Evolutionary conservation across 805 yeast species (phyloP).

Genomic region (Sugiyamaella qingdaonensis): DNA sequence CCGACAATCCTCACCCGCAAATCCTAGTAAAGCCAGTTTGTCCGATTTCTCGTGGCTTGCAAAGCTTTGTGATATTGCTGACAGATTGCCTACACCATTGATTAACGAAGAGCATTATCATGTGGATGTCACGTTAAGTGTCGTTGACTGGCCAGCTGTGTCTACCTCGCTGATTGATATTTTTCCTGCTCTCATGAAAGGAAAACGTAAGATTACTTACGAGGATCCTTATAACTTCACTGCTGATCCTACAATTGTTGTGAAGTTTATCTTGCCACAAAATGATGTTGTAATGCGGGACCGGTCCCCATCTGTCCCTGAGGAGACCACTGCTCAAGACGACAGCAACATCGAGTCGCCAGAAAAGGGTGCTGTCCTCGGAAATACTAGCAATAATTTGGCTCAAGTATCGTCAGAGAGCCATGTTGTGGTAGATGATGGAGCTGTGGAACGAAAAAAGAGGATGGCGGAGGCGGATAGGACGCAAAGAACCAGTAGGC

Average conservation of each 20-base stretch:
- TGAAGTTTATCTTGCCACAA: conserved; percentile 17
- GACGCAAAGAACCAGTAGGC: conserved; percentile 15
- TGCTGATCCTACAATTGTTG: conserved; percentile 11
- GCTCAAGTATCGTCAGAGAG: not conserved
- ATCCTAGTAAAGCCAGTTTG: not conserved
- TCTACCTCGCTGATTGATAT: conserved; percentile 16
- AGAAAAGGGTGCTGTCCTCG: not conserved
- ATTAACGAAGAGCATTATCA: conserved; percentile 4
- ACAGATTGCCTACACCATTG: conserved; percentile 7
- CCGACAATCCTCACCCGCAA: not conserved
- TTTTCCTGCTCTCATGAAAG: conserved; percentile 9
- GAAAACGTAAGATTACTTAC: conserved; percentile 11
- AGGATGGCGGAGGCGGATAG: not conserved
- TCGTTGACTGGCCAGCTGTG: conserved; percentile 21
- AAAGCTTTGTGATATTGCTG: conserved; percentile 5
- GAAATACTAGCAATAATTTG: not conserved
- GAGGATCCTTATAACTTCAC: conserved; percentile 21
- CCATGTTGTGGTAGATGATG: not conserved
- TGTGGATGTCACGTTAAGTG: conserved; percentile 15
- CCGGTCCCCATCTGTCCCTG: not conserved
- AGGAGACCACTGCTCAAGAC: not conserved
- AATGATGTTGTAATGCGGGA: not conserved
- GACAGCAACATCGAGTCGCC: not conserved
- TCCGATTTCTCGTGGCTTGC: conserved; percentile 15
- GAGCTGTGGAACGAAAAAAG: not conserved